Base-by-base conservation (phyloP, 1,284 basidiomycete genomes). In the Exobasidium cylindrosporum region DNA sequence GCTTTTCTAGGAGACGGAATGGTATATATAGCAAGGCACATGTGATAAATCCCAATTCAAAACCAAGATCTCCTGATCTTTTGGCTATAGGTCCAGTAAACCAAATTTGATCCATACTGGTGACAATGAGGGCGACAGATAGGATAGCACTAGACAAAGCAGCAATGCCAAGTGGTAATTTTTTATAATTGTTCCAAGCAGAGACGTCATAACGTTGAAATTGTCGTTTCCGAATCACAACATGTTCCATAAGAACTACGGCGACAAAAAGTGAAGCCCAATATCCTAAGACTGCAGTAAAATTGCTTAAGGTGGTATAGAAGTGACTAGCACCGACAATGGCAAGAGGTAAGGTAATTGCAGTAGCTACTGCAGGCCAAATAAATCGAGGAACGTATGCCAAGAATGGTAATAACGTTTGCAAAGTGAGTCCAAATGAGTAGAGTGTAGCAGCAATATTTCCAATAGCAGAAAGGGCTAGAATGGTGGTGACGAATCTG, bases 371-470 rank as follows among this genome's bases (percentile, higher is more conserved):
- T 21, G 95, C 75, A 0, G 92, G 90, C 79, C 95, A 91, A 50
- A 92, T 83, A 78, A 92, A 95, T 74, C 94, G 84, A 0, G 94
- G 93, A 13, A 96, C 86, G 59, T 83, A 78, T 24, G 84, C 83
- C 68, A 87, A 84, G 0, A 83, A 84, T 0, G 92, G 91, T 4
- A 62, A 23, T 13, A 62, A 32, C 26, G 68, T 66, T 47, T 73
- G 73, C 32, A 72, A 61, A 45, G 65, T 66, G 3, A 78, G 43
- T 0, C 76, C 74, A 31, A 78, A 68, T 32, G 68, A 72, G 65
- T 78, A 78, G 63, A 91, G 84, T 11, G 88, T 90, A 3, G 87
- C 86, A 3, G 90, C 89, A 61, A 92, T 89, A 82, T 95, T 96
- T 2, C 87, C 90, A 45, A 86, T 84, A 64, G 84, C 84, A 10